Percentiles rank a stretch among this genome's conserved stretches.
Conservation (phyloP, 257 asterid genomes). For the Anisodus acutangulus region DNA sequence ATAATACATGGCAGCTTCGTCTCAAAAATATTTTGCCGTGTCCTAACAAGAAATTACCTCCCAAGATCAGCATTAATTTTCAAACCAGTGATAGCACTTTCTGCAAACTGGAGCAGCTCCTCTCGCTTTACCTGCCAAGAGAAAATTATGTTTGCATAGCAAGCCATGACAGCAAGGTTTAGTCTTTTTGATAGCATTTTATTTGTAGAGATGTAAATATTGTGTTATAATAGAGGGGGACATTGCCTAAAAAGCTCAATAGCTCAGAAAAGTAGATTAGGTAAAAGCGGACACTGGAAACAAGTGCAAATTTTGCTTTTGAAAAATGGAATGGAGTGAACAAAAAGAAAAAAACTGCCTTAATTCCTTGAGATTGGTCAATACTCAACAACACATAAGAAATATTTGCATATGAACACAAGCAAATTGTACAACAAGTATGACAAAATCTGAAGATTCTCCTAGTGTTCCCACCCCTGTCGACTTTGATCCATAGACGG, state of each 20-base stretch:
- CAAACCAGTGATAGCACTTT: conserved; percentile 95
- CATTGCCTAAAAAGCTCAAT: not conserved
- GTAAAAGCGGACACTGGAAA: not conserved
- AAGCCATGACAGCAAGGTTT: conserved; percentile 12
- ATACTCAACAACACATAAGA: conserved; percentile 26
- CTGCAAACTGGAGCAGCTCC: conserved; percentile 94
- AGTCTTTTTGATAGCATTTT: not conserved
- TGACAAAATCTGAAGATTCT: conserved; percentile 7
- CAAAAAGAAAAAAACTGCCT: conserved; percentile 20
- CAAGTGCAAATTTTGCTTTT: conserved; percentile 15
- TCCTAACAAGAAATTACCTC: conserved; percentile 53
- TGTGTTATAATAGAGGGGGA: not conserved
- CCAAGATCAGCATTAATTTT: conserved; percentile 79
- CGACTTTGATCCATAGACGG: not conserved
- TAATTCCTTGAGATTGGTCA: not conserved
- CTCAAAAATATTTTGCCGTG: conserved; percentile 16
- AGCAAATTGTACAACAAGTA: conserved; percentile 11
- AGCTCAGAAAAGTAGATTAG: not conserved
- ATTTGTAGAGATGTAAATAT: conserved; percentile 8
- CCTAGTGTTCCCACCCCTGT: not conserved
- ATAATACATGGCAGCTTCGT: not conserved
- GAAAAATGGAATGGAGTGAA: conserved; percentile 7
- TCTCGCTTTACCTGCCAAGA: conserved; percentile 85
- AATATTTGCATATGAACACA: not conserved
- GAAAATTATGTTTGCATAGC: conserved; percentile 13